Percentiles rank a stretch among this genome's conserved stretches.
These are phyloP conservation scores for Trichoderma atroviride DNA, from an alignment of 2,329 filamentous ascomycete species.

Conservation along the genomic window DNA sequence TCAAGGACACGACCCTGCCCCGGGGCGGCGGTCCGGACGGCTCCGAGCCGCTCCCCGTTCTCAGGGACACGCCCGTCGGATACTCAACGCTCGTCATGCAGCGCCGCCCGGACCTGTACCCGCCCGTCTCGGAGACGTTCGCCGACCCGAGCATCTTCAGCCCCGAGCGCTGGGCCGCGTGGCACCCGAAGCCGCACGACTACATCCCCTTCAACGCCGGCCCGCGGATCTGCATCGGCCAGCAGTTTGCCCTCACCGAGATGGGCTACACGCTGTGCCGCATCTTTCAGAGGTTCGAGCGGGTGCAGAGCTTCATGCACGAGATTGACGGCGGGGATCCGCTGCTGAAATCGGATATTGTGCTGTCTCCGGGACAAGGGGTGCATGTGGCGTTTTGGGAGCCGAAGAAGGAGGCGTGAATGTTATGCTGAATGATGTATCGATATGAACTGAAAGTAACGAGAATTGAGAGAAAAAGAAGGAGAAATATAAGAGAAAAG, in stretches of 20 bases:
- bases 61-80: slow-evolving; percentile 65
- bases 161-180: slow-evolving; percentile 67
- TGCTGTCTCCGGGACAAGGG: slow-evolving; percentile 61
- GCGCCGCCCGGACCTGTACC: slow-evolving; percentile 65
- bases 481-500: not conserved
- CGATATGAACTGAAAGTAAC: not conserved
- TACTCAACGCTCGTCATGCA: slow-evolving; percentile 76
- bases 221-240: slow-evolving; percentile 72
- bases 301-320: slow-evolving; percentile 60
- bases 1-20: slow-evolving; percentile 75
- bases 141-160: slow-evolving; percentile 55
- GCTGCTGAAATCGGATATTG: slow-evolving; percentile 60
- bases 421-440: not conserved
- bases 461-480: not conserved
- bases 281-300: slow-evolving; percentile 71
- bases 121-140: slow-evolving; percentile 48
- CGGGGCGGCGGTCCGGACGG: slow-evolving; percentile 68
- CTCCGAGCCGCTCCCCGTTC: slow-evolving; percentile 63
- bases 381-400: slow-evolving; percentile 61
- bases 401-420: slow-evolving; percentile 36
- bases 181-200: slow-evolving; percentile 67
- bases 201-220: slow-evolving; percentile 77
- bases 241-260: slow-evolving; percentile 80
- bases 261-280: slow-evolving; percentile 73
- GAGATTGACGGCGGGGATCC: slow-evolving; percentile 58